Evolutionary conservation across 2,329 filamentous ascomycete genomes (phyloP), one percentile per base, ranked within the genome.

Genomic region (Calonectria honghensis): DNA sequence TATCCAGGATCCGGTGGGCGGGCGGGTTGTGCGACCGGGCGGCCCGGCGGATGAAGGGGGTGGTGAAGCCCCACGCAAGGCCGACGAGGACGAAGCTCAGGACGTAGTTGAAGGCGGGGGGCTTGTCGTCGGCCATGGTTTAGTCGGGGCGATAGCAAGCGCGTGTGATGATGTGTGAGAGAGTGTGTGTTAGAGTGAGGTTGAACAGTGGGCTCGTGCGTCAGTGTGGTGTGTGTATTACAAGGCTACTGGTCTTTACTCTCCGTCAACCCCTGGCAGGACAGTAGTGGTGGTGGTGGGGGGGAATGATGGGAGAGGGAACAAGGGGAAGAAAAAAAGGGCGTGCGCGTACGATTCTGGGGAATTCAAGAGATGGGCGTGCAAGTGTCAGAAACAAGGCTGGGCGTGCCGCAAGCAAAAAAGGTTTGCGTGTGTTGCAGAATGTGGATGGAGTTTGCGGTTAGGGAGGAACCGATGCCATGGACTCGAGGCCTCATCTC

Each of bases 51-150:
- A 98, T 98, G 87, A 98, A 98, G 70, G 94, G 93, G 27, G 95
- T 98, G 1, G 95, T 98, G 80, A 98, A 92, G 67, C 96, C 96
- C 96, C 96, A 98, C 79, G 95, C 96, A 31, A 97, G 88, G 68
- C 96, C 96, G 78, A 98, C 96, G 74, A 98, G 92, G 69, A 98
- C 90, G 88, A 98, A 98, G 79, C 95, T 95, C 73, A 96, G 89
- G 76, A 97, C 89, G 89, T 97, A 98, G 87, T 96, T 96, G 87
- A 97, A 89, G 77, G 92, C 85, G 20, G 89, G 87, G 31, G 90
- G 90, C 31, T 86, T 82, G 59, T 78, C 79, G 31, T 81, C 69
- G 68, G 64, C 57, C 45, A 70, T 73, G 24, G 59, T 45, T 31
- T 32, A 27, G 35, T 31, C 13, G 68, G 32, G 32, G 50, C 1